Conservation (phyloP, 371 early-diverging fungal species). For the Smittium mucronatum region DNA sequence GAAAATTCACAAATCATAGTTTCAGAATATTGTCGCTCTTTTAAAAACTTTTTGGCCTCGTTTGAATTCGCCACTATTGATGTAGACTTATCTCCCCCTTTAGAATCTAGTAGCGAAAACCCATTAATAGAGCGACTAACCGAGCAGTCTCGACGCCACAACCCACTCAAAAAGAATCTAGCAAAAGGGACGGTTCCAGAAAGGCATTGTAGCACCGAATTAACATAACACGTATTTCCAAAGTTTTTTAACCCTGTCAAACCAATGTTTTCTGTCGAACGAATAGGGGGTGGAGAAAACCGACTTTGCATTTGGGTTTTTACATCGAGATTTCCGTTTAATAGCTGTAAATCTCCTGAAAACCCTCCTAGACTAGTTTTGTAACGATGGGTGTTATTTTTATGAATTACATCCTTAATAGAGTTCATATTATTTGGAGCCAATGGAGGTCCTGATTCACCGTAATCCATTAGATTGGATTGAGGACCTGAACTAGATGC, state of each 20-base stretch:
- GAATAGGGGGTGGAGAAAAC: background rate
- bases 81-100: background rate
- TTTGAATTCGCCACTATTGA: background rate
- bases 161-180: slow-evolving; percentile 65
- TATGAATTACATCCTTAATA: background rate
- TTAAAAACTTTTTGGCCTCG: background rate
- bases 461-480: background rate
- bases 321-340: background rate
- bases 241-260: slow-evolving; percentile 74
- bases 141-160: slow-evolving; percentile 49
- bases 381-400: background rate
- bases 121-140: slow-evolving; percentile 45
- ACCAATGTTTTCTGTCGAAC: slow-evolving; percentile 12
- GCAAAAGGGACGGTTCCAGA: slow-evolving; percentile 75
- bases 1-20: slow-evolving; percentile 20
- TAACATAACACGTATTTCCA: slow-evolving; percentile 95
- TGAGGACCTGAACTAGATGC: slow-evolving; percentile 1
- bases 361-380: background rate
- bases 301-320: background rate
- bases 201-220: slow-evolving; percentile 68
- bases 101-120: slow-evolving; percentile 1
- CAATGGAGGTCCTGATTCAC: background rate
- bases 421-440: background rate
- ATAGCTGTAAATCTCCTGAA: background rate
- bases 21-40: slow-evolving; percentile 3